Evolutionary conservation across 345 rosid species (phyloP).

Genomic region (Eucalyptus shirleyi): DNA sequence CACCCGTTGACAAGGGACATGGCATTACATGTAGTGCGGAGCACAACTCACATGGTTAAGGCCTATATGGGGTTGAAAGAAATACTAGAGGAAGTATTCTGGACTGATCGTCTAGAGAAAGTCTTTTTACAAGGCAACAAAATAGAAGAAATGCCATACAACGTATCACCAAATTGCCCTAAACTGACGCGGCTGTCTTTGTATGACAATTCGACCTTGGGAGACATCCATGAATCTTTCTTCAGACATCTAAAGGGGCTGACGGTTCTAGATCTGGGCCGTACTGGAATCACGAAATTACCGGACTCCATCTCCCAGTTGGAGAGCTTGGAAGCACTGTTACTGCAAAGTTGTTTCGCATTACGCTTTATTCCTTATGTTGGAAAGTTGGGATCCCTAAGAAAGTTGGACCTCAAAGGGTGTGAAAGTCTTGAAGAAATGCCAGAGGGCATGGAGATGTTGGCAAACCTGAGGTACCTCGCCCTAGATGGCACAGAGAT

Average conservation of each 20-base stretch:
- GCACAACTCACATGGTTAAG: background rate
- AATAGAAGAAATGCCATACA: background rate
- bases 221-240: background rate
- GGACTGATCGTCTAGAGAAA: background rate
- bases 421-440: background rate
- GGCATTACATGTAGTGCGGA: background rate
- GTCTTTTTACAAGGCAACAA: background rate
- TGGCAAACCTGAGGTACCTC: constrained; percentile 1
- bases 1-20: constrained; percentile 8
- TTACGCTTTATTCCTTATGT: background rate
- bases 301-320: constrained; percentile 3
- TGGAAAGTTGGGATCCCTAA: background rate
- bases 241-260: background rate
- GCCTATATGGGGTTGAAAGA: background rate
- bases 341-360: fast-evolving
- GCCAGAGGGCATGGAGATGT: constrained; percentile 1
- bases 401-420: background rate
- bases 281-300: background rate
- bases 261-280: background rate
- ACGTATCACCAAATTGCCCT: background rate
- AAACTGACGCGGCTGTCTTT: background rate
- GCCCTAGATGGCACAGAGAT: background rate
- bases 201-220: background rate
- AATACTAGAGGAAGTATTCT: background rate
- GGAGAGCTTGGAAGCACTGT: background rate